Percentiles rank a stretch among this genome's conserved stretches.
These are phyloP conservation scores for Stevia rebaudiana DNA, from an alignment of 140 eudicot species.

Conservation along the genomic window DNA sequence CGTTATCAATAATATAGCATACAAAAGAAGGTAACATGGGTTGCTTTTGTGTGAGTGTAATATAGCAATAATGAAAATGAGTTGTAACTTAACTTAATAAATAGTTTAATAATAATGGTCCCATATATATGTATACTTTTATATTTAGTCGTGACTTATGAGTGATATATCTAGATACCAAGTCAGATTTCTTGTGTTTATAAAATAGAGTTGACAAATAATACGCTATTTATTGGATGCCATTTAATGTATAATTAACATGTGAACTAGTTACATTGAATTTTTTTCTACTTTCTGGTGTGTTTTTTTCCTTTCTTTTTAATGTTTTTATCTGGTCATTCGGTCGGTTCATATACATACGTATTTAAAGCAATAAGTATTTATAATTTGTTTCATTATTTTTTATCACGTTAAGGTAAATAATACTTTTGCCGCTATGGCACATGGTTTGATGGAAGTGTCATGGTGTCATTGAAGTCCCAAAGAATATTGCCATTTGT, in stretches of 20 bases:
- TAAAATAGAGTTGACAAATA: conserved; percentile 13
- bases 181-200: conserved; percentile 12
- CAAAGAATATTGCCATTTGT: conserved; percentile 6
- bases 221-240: no score
- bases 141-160: not conserved
- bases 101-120: conserved; percentile 13
- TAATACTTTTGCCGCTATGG: conserved; percentile 6
- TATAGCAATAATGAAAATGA: conserved; percentile 24
- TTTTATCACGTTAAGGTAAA: not conserved
- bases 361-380: no score
- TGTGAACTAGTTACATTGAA: no score
- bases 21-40: conserved; percentile 26
- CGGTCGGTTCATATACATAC: no score
- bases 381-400: not conserved
- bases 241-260: no score
- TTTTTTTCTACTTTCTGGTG: no score
- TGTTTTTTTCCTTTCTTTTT: no score
- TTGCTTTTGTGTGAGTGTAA: conserved; percentile 23
- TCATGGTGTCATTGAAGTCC: conserved; percentile 17
- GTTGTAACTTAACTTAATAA: conserved; percentile 17
- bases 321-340: no score
- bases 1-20: conserved; percentile 9
- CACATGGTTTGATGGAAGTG: conserved; percentile 26
- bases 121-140: not conserved
- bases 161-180: conserved; percentile 5